phyloP scores from a whole-genome alignment of 768 basidiomycete genomes.

The Russula sp. region DNA sequence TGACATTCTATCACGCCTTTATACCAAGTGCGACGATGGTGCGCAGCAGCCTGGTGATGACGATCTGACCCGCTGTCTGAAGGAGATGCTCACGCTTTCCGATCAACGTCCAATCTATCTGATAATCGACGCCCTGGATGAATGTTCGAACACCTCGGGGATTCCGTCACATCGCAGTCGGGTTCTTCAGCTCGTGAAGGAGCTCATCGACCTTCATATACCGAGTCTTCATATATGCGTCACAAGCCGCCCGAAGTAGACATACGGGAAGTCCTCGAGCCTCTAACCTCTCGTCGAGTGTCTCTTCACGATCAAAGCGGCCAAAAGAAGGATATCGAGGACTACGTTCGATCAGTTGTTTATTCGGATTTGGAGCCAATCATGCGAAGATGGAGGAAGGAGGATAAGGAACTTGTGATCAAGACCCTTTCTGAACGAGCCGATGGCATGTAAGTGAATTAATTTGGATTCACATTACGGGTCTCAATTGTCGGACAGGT shows the following conservation, averaged over 20 bases:
- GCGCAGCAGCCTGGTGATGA: not conserved
- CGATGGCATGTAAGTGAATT: not conserved
- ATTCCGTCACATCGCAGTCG: not conserved
- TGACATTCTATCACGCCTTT: not conserved
- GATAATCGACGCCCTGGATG: not conserved
- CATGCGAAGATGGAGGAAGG: not conserved
- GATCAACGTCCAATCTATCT: not conserved
- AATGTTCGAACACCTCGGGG: not conserved
- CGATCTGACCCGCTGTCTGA: not conserved
- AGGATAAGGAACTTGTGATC: not conserved
- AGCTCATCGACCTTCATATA: not conserved
- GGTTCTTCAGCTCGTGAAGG: not conserved
- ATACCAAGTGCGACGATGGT: not conserved
- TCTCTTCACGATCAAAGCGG: conserved; percentile 1
- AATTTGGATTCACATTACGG: not conserved
- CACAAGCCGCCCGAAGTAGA: conserved; percentile 3
- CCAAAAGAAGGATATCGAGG: not conserved
- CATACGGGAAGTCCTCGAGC: conserved; percentile 1
- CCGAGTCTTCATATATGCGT: conserved; percentile 4
- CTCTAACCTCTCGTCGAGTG: not conserved
- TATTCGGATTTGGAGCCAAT: not conserved
- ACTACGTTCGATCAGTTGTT: not conserved
- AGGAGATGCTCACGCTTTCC: not conserved
- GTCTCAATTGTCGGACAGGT: not conserved
- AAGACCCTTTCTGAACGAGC: not conserved